These are phyloP conservation scores for Rhinocladiella similis DNA, from an alignment of 2,329 filamentous ascomycete species.

Conservation along the genomic window DNA sequence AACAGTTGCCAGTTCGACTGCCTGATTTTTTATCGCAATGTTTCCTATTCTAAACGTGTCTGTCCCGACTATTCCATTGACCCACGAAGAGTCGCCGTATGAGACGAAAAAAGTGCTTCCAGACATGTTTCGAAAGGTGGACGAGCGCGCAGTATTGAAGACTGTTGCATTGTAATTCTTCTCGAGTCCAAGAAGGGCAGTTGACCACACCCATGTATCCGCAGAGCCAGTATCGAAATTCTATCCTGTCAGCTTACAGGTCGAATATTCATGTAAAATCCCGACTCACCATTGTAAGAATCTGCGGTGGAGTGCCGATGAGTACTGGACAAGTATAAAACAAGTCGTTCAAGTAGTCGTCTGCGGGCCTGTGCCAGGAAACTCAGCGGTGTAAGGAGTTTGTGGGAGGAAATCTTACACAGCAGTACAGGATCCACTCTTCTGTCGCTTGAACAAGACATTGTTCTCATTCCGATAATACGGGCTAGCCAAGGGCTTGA, in stretches of 20 bases:
- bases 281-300: conserved; percentile 39
- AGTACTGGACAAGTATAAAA: conserved; percentile 64
- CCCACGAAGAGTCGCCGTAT: conserved; percentile 68
- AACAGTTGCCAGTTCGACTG: conserved; percentile 64
- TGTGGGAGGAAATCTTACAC: conserved; percentile 12
- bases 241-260: too few relatives aligned
- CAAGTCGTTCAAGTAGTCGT: conserved; percentile 68
- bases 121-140: conserved; percentile 54
- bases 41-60: conserved; percentile 65
- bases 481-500: conserved; percentile 62
- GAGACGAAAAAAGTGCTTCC: conserved; percentile 63
- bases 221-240: conserved; percentile 72
- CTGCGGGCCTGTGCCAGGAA: conserved; percentile 47
- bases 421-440: conserved; percentile 7
- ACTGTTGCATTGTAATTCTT: conserved; percentile 49
- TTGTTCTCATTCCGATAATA: conserved; percentile 55
- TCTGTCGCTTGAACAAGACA: conserved; percentile 22
- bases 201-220: conserved; percentile 67
- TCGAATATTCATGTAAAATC: too few relatives aligned
- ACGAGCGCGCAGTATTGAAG: conserved; percentile 63
- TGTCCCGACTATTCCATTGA: conserved; percentile 64
- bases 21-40: conserved; percentile 60
- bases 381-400: background rate
- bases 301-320: conserved; percentile 67
- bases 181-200: conserved; percentile 43